Conservation (phyloP, 2,329 filamentous ascomycete species). For the Nemania sp. region DNA sequence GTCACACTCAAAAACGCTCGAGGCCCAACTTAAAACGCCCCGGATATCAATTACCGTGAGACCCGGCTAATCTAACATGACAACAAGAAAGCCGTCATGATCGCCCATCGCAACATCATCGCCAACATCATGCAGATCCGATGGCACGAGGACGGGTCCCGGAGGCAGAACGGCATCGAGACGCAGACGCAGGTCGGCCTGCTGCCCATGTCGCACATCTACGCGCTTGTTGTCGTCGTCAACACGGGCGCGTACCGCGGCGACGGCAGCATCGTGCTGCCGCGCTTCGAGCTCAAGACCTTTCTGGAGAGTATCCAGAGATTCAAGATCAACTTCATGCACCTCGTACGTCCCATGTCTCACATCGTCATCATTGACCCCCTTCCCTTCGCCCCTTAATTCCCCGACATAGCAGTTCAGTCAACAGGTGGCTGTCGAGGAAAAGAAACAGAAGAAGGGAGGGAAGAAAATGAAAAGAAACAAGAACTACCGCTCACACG, state of each 20-base stretch:
- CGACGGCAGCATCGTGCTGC: constrained; percentile 71
- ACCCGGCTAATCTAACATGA: background rate
- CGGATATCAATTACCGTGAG: too few relatives aligned
- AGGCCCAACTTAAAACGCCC: too few relatives aligned
- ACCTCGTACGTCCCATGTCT: constrained; percentile 56
- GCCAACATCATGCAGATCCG: constrained; percentile 69
- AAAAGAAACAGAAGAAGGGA: background rate
- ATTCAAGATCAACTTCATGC: constrained; percentile 68
- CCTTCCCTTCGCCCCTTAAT: background rate
- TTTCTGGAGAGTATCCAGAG: constrained; percentile 67
- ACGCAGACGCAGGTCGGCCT: constrained; percentile 60
- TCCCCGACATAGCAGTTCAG: background rate
- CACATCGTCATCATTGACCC: too few relatives aligned
- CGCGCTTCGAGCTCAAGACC: constrained; percentile 70
- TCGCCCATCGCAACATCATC: constrained; percentile 75
- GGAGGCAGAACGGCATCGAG: constrained; percentile 37
- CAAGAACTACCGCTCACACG: background rate
- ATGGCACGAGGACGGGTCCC: constrained; percentile 45
- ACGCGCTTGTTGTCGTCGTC: constrained; percentile 71
- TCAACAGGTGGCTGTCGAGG: background rate
- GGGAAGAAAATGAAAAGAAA: too few relatives aligned
- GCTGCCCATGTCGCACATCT: constrained; percentile 79
- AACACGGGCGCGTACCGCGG: constrained; percentile 70
- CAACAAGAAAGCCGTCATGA: constrained; percentile 74
- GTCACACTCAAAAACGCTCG: constrained; percentile 11